Conservation (phyloP, 306 rosid species). For the Quercus bicolor region DNA sequence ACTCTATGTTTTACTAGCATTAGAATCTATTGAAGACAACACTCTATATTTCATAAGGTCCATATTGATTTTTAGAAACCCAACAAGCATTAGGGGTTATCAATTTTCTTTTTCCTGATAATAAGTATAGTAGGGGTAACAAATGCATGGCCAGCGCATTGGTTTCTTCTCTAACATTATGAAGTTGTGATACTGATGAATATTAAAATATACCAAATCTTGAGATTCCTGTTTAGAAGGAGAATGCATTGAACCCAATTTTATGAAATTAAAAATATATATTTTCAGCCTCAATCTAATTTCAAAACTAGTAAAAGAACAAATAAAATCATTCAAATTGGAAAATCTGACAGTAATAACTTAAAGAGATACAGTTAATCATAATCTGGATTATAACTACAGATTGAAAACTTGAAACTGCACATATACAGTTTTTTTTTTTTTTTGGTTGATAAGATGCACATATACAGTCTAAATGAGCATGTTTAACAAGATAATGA, state of each 20-base stretch:
- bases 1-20: background rate
- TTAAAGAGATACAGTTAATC: background rate
- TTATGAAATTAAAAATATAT: background rate
- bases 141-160: background rate
- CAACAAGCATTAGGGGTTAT: background rate
- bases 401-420: no score
- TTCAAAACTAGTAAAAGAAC: background rate
- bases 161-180: background rate
- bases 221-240: background rate
- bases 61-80: background rate
- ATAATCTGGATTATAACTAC: background rate
- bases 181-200: background rate
- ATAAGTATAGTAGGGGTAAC: no score
- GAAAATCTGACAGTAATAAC: background rate
- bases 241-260: background rate
- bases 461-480: background rate
- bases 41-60: background rate
- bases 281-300: background rate
- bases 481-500: background rate
- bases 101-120: background rate
- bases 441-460: background rate
- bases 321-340: background rate
- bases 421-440: background rate
- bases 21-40: background rate
- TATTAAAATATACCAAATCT: background rate